A percentile compares a stretch with the other conserved stretches of the same genome.
Evolutionary conservation across 768 basidiomycete species (phyloP).

Genomic region (Phanerochaete sordida): DNA sequence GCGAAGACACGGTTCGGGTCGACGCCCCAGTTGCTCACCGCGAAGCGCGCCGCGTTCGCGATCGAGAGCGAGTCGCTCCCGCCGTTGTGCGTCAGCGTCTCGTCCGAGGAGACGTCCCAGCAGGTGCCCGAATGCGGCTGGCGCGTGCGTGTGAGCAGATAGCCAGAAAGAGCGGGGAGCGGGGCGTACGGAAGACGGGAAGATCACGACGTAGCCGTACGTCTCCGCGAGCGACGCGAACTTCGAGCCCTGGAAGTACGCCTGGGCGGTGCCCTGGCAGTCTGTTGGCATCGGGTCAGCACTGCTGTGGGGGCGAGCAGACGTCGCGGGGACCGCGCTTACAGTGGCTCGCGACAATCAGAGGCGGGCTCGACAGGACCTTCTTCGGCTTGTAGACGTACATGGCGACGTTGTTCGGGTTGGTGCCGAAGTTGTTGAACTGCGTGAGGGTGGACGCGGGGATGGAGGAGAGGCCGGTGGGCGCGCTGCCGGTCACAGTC

Average conservation of each 20-base stretch:
- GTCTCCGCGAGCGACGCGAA: constrained; percentile 48
- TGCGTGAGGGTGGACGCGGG: background rate
- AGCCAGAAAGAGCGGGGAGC: constrained; percentile 22
- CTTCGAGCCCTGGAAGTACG: constrained; percentile 45
- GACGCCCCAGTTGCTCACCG: constrained; percentile 45
- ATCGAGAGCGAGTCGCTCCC: constrained; percentile 55
- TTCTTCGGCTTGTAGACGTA: constrained; percentile 33
- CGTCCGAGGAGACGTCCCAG: constrained; percentile 50
- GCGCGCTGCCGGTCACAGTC: background rate
- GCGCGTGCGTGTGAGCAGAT: too few species aligned
- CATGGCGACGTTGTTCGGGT: constrained; percentile 50
- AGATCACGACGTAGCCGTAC: constrained; percentile 50
- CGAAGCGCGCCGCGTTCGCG: constrained; percentile 43
- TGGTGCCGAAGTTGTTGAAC: constrained; percentile 40
- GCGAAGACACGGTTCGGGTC: constrained; percentile 44
- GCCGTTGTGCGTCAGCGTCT: constrained; percentile 52
- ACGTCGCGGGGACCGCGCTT: background rate
- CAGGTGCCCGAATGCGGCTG: constrained; percentile 31
- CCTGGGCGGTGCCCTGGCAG: constrained; percentile 49
- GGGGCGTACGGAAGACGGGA: constrained; percentile 33
- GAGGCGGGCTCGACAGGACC: constrained; percentile 31
- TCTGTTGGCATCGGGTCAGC: constrained; percentile 12
- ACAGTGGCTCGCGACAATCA: constrained; percentile 44
- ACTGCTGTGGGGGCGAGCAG: too few species aligned
- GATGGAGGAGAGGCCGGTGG: background rate